Evolutionary conservation across 1,139 yeast genomes (phyloP), one percentile per base, ranked within the genome.

Genomic region (Yamadazyma conglobata): DNA sequence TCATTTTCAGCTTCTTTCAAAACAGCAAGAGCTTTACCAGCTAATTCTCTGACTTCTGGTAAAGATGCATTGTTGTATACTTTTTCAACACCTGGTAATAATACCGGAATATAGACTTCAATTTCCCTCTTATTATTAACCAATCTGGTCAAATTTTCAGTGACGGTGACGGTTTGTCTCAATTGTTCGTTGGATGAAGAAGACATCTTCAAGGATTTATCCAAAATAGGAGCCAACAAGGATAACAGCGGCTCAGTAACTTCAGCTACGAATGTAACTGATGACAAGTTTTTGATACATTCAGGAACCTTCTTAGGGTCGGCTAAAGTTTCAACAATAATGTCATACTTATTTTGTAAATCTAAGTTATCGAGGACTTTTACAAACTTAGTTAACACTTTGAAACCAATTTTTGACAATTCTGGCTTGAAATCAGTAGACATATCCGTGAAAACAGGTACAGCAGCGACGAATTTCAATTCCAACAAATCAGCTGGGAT

Each of bases 371-470:
- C 98, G 47, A 91, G 71, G 31, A 85, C 83, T 47, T 77, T 73
- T 42, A 89, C 94, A 48, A 83, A 86, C 37, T 72, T 73, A 30
- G 76, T 72, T 58, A 88, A 69, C 10, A 86, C 70, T 44, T 73
- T 70, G 44, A 79, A 66, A 44, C 96, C 97, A 40, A 79, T 87
- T 50, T 84, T 82, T 24, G 96, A 87, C 39, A 91, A 73, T 62
- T 91, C 98, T 2, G 96, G 96, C 65, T 91, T 91, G 72, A 91
- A 87, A 60, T 91, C 98, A 38, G 95, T 91, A 44, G 95, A 77
- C 60, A 82, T 74, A 57, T 86, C 94, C 25, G 95, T 86, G 48
- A 91, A 71, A 6, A 84, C 74, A 15, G 98, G 98, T 16, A 91
- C 77, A 7, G 86, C 75, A 37, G 73, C 76, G 39, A 81, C 77